Evolutionary conservation across 352 stramenopile species (phyloP), one percentile per base, ranked within the genome.

Genomic region (Phytopythium chamaehyphon): DNA sequence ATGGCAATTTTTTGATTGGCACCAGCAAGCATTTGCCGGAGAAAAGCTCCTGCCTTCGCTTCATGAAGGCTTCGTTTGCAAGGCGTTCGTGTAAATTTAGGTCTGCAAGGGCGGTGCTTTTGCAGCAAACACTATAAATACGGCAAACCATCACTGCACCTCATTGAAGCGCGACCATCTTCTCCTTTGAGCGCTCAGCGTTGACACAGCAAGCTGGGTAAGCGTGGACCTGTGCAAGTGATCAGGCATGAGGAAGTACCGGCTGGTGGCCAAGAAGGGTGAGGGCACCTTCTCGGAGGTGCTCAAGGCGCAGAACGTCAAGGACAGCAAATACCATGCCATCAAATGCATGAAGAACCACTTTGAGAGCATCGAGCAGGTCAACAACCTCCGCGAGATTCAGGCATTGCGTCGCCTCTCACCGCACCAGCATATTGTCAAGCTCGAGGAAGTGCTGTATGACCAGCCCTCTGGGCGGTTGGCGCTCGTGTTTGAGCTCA

Each of bases 301-400:
- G 51, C 70, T 94, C 46, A 96, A 95, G 66, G 86, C 86, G 18
- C 84, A 96, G 47, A 97, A 98, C 42, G 83, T 97, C 24, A 97
- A 97, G 53, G 89, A 97, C 58, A 93, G 79, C 53, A 95, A 95
- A 66, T 97, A 97, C 61, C 83, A 98, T 54, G 95, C 94, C n/a
- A 98, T 98, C 64, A 98, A 98, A 60, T 98, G 95, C 68, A 98
- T 98, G 95, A 98, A 98, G 64, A 98, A 97, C 63, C 77, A 93
- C 46, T 98, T 98, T 45, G 90, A 97, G 57, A 96, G 69, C 62
- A 96, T 98, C 38, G 94, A 98, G 51, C 90, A 98, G 62, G 94
- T 98, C 33, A 98, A 98, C 66, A 97, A 97, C 50, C 66, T 98
- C 23, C 76, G 94, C 39, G 95, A 98, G 69, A 98, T 98, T 53